Base-by-base conservation (phyloP, 2,329 filamentous ascomycete species). In the Penicillium verrucosum region DNA sequence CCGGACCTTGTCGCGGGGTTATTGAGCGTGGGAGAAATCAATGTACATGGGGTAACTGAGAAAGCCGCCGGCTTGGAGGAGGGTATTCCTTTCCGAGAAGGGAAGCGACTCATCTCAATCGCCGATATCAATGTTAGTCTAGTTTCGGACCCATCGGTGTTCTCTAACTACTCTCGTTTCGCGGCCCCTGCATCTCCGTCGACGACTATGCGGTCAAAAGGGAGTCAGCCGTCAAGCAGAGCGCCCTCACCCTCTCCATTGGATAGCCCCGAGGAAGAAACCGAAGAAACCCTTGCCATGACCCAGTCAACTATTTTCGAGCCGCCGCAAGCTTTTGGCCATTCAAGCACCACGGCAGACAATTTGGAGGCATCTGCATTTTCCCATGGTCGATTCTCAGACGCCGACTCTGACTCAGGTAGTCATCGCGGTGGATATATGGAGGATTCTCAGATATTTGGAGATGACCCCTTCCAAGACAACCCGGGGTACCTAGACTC, bases 131-230 rank as follows among this genome's bases (percentile, higher is more conserved):
- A 76, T 54, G 69, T 77, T 21, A 72, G 77, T 45, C 63, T 82
- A 4, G 68, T 82, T 18, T 80, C 79, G 4, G 78, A 81, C 58
- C 72, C 77, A 3, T 71, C 74, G 4, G 75, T 78, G n/a, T 81
- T 82, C 50, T 74, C 76, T 4, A 77, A 75, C 25, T 74, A 78
- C 61, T 71, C 76, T 41, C 68, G 70, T 5, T 77, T 77, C 36
- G 64, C 65, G 5, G 57, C 61, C 9, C 72, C 69, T 37, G 56
- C 64, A 3, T 74, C 69, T 11, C 70, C 73, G 11, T 65, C 70
- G 21, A 70, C 69, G 29, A 69, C 70, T 11, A 67, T 70, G 58
- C 70, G 68, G 10, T 70, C 71, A 14, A 73, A 71, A 46, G 60
- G 58, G n/a, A 71, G 68, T 48, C 66, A 67, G 27, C 56, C 65